Base-by-base conservation (phyloP, 1,284 basidiomycete genomes). In the Trametes pubescens region DNA sequence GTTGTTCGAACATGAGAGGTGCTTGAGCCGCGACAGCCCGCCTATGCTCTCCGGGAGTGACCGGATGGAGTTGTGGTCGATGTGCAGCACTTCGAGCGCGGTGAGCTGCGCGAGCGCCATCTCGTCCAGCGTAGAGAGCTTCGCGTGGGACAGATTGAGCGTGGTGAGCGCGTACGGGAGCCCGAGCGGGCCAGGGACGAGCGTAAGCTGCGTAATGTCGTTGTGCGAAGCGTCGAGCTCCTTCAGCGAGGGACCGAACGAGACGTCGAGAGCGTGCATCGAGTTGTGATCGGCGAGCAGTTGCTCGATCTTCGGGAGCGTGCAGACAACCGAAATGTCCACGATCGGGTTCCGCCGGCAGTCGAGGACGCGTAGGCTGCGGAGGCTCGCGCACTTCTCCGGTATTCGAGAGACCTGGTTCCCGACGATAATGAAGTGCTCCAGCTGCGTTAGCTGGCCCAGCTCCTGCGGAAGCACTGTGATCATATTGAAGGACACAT, bases 401-500 rank as follows among this genome's bases (percentile, higher is more conserved):
- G 97, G 96, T 57, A 99, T 88, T 60, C 81, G 83, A 1, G 86
- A 81, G 56, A 99, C 86, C 67, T 90, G 88, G 78, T 99, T 99
- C 48, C 94, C 95, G 14, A 97, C 91, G 40, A 98, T 86, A 57
- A 93, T 85, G n/a, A 99, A 83, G 34, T 87, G 81, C 71, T 94
- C 88, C 40, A 98, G 84, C 4, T 85, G 82, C 43, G 77, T 78
- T 58, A 99, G 81, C 47, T 86, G 81, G 1, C 91, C 91, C 54
- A 99, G 89, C 60, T 92, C 87, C 29, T 92, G 86, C 0, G 97
- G 96, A 3, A 99, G 83, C 54, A 89, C 86, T 0, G 85, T 84
- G 69, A 99, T 92, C 75, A 86, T 88, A 80, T 99, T 99, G 84
- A 99, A 99, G 0, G 97, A 99, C 49, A 98, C 84, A 75, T 99